Evolutionary conservation across 495 filamentous ascomycete genomes (phyloP).

Genomic region (Staphylotrichum longicolle): DNA sequence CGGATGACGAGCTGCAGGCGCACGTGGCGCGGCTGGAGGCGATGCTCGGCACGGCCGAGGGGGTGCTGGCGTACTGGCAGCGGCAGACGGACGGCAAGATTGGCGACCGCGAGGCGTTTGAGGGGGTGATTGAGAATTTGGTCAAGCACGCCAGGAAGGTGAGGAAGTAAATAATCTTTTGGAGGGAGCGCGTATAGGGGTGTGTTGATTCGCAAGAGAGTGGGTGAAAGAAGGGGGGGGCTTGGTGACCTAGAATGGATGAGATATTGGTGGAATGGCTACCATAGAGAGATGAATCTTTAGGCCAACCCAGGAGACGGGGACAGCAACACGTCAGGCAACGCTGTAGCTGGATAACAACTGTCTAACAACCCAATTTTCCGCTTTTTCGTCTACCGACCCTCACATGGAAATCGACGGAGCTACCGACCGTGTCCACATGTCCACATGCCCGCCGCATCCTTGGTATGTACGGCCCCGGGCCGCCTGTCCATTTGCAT

Average conservation of each 20-base stretch:
- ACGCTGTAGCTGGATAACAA: constrained; percentile 1
- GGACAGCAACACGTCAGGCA: background rate
- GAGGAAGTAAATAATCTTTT: constrained; percentile 54
- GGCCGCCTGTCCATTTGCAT: constrained; percentile 6
- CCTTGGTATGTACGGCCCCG: constrained; percentile 13
- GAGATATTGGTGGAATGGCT: too few species aligned
- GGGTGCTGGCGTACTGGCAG: constrained; percentile 86
- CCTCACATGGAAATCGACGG: constrained; percentile 4
- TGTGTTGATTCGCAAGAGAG: too few species aligned
- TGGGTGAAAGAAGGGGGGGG: too few species aligned
- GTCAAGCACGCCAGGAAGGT: constrained; percentile 92
- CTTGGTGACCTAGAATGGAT: too few species aligned
- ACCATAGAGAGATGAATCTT: too few species aligned
- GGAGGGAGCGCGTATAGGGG: too few species aligned
- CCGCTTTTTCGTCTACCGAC: constrained; percentile 13
- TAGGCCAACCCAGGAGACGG: too few species aligned
- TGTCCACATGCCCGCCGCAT: background rate
- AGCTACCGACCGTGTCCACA: constrained; percentile 10
- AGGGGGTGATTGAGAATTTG: constrained; percentile 96
- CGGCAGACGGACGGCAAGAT: constrained; percentile 78
- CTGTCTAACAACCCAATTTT: constrained; percentile 6
- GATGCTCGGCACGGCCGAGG: constrained; percentile 63
- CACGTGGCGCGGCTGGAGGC: constrained; percentile 72
- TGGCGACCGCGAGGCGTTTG: constrained; percentile 91
- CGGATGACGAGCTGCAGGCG: constrained; percentile 65